These are phyloP conservation scores for Balansia obtecta DNA, from an alignment of 2,329 filamentous ascomycete genomes.

Conservation along the genomic window DNA sequence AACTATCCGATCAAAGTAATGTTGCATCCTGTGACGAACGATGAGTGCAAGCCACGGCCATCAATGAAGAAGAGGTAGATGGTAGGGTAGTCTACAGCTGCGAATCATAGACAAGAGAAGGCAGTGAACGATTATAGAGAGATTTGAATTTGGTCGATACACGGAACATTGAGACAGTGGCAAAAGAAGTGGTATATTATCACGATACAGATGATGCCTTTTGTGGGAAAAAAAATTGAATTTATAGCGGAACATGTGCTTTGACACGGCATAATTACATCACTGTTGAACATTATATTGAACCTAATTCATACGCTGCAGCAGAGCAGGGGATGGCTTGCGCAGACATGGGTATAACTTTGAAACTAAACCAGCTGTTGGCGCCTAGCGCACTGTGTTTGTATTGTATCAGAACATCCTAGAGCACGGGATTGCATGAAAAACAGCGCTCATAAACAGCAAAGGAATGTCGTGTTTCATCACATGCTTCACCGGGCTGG, in stretches of 20 bases:
- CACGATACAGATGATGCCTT: neutral
- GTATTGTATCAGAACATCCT: conserved; percentile 1
- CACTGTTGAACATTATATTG: no score
- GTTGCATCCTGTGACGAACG: conserved; percentile 60
- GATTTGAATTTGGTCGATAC: neutral
- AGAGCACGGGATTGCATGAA: neutral
- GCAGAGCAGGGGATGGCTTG: neutral
- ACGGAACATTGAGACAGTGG: neutral
- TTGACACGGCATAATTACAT: no score
- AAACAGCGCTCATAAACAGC: conserved; percentile 4
- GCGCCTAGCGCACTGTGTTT: neutral
- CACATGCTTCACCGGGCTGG: neutral
- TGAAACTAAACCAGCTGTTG: neutral
- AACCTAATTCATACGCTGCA: neutral
- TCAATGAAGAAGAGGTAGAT: conserved; percentile 46
- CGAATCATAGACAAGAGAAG: neutral
- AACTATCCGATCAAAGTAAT: conserved; percentile 69
- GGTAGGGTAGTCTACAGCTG: neutral
- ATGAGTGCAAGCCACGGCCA: conserved; percentile 51
- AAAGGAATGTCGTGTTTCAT: neutral
- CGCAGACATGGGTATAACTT: neutral
- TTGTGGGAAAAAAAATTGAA: no score
- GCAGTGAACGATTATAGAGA: neutral
- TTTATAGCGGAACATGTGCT: no score
- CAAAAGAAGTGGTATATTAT: neutral